Base-by-base conservation (phyloP, 2,329 filamentous ascomycete genomes). In the Fusarium fujikuroi region DNA sequence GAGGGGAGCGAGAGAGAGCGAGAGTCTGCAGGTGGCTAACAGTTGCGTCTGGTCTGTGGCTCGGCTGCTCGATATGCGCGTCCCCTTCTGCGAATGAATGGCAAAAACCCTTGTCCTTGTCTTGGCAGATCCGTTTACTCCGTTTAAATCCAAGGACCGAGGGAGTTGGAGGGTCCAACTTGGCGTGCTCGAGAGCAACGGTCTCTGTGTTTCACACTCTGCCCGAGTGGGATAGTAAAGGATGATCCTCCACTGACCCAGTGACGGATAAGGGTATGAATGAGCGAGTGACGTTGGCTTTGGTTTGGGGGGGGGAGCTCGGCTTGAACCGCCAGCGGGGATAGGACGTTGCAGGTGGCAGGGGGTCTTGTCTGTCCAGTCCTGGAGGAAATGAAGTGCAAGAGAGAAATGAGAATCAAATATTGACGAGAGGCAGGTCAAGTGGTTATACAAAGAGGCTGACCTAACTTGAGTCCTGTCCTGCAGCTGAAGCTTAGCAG, bases 11-110 rank as follows among this genome's bases (percentile, higher is more conserved):
- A 49, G 47, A 9, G 46, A 19, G 47, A 23, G 47, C n/a, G 47
- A 34, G 40, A 43, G 37, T 44, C 30, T 23, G 50, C 30, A 57
- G 66, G 68, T 72, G 60, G 69, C 70, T 72, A 72, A 72, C 59
- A 60, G 71, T 73, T 73, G 66, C 71, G 71, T 73, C 56, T 34
- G 58, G 23, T 69, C 53, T 52, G 70, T 73, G 70, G 70, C 70
- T 73, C 70, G 52, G 71, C 66, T 40, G 44, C n/a, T 43, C 43
- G 28, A 40, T 47, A 47, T 54, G 28, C 61, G 68, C 56, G 68
- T 67, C 56, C 50, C 43, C 32, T 32, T 37, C 19, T 46, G 50
- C 40, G 44, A 59, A 58, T 30, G 42, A 52, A 59, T 19, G 34
- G 16, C 23, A 9, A 64, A 37, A 42, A 16, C 34, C 46, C 32